Percentiles rank a stretch among this genome's conserved stretches.
These are phyloP conservation scores for Pseudogymnoascus sp. DNA, from an alignment of 2,329 filamentous ascomycete species.

Conservation along the genomic window DNA sequence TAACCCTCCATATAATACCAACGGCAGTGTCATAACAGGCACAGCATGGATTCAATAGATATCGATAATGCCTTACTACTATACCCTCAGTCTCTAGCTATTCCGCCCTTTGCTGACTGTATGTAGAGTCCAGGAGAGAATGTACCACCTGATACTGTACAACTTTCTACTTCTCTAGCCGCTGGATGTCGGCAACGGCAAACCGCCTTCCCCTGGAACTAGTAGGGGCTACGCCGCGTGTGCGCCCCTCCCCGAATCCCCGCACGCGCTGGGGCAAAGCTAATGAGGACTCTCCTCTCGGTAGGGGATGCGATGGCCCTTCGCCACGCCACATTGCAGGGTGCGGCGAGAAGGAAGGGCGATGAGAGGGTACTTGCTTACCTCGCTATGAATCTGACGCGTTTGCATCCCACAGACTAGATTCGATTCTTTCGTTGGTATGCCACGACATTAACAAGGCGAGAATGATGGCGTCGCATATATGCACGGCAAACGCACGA, in stretches of 20 bases:
- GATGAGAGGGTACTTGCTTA: background rate
- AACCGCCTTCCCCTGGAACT: slow-evolving; percentile 3
- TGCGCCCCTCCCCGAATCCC: background rate
- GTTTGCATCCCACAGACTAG: background rate
- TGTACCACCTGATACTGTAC: background rate
- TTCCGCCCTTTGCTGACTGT: background rate
- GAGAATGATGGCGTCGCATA: background rate
- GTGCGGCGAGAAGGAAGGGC: background rate
- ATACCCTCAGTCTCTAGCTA: background rate
- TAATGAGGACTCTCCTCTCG: slow-evolving; percentile 5
- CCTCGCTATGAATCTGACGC: background rate
- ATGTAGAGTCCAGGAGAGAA: background rate
- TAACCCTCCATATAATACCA: background rate
- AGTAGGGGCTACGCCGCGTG: slow-evolving; percentile 2
- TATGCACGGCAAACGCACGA: background rate
- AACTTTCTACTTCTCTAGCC: background rate
- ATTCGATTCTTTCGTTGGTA: background rate
- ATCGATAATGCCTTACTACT: background rate
- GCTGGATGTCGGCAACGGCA: slow-evolving; percentile 4
- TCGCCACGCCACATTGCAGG: slow-evolving; percentile 1
- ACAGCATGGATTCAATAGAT: background rate
- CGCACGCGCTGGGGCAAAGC: slow-evolving; percentile 1
- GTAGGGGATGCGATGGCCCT: background rate
- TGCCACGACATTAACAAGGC: background rate
- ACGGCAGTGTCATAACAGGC: background rate